These are phyloP conservation scores for Aspergillus spinulosporus DNA, from an alignment of 2,329 filamentous ascomycete genomes.

Conservation along the genomic window DNA sequence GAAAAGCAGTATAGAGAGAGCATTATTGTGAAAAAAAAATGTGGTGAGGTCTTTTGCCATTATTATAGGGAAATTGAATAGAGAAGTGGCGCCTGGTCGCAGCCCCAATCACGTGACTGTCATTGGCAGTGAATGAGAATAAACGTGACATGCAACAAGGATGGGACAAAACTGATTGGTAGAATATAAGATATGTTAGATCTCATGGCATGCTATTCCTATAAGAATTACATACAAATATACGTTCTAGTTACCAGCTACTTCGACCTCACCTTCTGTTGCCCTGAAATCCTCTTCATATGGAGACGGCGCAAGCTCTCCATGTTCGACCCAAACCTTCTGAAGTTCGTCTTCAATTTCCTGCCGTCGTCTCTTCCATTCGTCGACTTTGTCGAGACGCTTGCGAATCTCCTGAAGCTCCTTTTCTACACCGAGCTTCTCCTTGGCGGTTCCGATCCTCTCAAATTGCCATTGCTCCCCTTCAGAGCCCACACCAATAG, in stretches of 20 bases:
- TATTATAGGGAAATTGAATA: background rate
- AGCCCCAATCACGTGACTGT: slow-evolving; percentile 1
- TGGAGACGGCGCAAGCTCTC: slow-evolving; percentile 40
- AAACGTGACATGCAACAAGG: background rate
- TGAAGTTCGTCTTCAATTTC: slow-evolving; percentile 82
- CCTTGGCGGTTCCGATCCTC: slow-evolving; percentile 86
- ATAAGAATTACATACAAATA: background rate
- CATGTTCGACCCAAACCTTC: slow-evolving; percentile 59
- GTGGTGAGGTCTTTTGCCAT: background rate
- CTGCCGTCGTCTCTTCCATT: slow-evolving; percentile 74
- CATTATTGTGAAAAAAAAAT: background rate
- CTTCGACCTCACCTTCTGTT: slow-evolving; percentile 23
- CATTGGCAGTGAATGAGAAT: no score
- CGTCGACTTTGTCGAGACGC: slow-evolving; percentile 74
- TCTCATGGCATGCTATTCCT: background rate
- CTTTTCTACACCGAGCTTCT: slow-evolving; percentile 90
- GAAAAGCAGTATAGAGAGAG: background rate
- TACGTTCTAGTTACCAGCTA: background rate
- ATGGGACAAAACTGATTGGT: background rate
- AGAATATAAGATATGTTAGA: background rate
- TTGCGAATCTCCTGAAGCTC: slow-evolving; percentile 84
- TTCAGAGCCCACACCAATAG: slow-evolving; percentile 74
- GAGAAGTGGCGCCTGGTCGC: background rate
- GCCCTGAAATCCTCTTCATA: slow-evolving; percentile 24
- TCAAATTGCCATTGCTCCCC: slow-evolving; percentile 92